These are phyloP conservation scores for Trichoderma hamatum DNA, from an alignment of 2,329 filamentous ascomycete species.

Conservation along the genomic window DNA sequence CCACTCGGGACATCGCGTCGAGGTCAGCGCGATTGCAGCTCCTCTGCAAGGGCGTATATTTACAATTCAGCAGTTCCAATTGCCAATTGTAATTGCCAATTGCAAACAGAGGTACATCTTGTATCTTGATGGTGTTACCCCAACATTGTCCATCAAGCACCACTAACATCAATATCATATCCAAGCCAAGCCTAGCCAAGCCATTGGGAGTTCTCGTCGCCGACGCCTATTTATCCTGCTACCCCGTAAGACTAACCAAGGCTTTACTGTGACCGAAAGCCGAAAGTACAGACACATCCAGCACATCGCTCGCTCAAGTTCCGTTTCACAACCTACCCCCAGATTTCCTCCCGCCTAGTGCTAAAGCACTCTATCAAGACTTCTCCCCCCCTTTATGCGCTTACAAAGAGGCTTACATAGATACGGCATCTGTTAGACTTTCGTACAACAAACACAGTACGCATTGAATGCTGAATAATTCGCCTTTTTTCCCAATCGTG, in stretches of 20 bases:
- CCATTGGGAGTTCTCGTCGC: background rate
- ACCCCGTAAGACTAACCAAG: background rate
- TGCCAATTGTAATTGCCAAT: background rate
- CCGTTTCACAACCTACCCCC: constrained; percentile 19
- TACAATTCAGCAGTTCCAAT: background rate
- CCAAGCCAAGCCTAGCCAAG: background rate
- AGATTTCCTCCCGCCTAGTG: background rate
- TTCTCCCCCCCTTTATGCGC: background rate
- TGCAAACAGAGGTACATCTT: background rate
- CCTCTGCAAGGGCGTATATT: background rate
- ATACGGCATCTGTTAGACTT: background rate
- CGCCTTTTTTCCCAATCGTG: background rate
- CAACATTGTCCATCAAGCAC: background rate
- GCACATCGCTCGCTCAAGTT: background rate
- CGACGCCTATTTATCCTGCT: background rate
- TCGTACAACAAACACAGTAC: background rate
- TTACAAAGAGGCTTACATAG: background rate
- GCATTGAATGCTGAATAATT: background rate
- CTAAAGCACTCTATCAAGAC: background rate
- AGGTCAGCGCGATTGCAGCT: background rate
- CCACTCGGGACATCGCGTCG: background rate
- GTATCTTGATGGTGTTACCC: background rate
- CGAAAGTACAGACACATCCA: background rate
- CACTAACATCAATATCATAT: background rate
- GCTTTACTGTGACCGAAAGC: background rate